phyloP scores from a whole-genome alignment of 2,329 filamentous ascomycete species.

The Stagonosporopsis chrysanthemi region DNA sequence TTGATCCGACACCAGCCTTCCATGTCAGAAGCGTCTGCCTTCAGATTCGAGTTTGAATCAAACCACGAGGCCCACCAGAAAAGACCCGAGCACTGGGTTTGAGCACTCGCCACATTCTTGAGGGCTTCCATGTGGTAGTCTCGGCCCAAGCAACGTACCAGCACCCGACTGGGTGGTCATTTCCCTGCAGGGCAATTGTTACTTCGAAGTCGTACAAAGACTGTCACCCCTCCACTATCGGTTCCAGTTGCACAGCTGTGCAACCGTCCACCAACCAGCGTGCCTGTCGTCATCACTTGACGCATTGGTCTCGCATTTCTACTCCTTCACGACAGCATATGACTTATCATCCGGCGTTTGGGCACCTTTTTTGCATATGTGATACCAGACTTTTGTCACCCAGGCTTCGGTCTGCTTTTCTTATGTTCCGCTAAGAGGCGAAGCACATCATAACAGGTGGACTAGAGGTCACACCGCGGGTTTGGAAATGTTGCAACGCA shows the following conservation, averaged over 20 bases:
- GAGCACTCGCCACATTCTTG: conserved; percentile 11
- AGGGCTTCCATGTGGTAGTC: conserved; percentile 12
- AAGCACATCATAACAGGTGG: conserved; percentile 15
- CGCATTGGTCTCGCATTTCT: conserved; percentile 26
- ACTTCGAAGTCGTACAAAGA: conserved; percentile 8
- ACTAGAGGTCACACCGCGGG: conserved; percentile 19
- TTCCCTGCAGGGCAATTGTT: conserved; percentile 13
- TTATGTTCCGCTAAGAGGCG: conserved; percentile 15
- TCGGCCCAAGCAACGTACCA: conserved; percentile 10
- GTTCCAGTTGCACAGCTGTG: conserved; percentile 12
- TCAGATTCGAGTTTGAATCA: conserved; percentile 45
- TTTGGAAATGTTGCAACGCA: conserved; percentile 15
- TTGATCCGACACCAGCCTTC: conserved; percentile 46
- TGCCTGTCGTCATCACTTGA: conserved; percentile 28
- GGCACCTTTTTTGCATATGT: conserved; percentile 36
- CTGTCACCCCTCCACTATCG: conserved; percentile 13
- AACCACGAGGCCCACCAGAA: conserved; percentile 33
- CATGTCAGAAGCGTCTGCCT: conserved; percentile 49
- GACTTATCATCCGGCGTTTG: conserved; percentile 40
- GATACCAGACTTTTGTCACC: conserved; percentile 51
- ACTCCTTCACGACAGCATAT: conserved; percentile 43
- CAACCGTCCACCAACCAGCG: conserved; percentile 6
- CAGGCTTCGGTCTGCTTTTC: conserved; percentile 35
- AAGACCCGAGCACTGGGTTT: conserved; percentile 30
- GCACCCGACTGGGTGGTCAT: conserved; percentile 12